phyloP scores from a whole-genome alignment of 768 basidiomycete species.

The Tulasnella sp. region DNA sequence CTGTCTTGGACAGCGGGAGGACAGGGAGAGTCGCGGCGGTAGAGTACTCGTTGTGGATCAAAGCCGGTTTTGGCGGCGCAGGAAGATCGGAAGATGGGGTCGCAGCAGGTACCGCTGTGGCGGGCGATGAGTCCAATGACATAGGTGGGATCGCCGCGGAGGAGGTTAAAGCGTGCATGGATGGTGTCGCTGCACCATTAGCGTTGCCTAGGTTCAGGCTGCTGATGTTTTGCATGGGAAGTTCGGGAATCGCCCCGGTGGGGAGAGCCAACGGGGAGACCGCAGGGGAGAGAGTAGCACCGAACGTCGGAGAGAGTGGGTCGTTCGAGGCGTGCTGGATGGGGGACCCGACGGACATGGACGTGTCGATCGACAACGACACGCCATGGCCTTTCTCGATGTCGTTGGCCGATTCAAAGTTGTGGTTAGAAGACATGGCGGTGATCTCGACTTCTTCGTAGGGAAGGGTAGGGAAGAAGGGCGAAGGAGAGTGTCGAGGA shows the following conservation, averaged over 20 bases:
- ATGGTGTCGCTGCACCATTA: not conserved
- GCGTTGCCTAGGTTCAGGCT: constrained; percentile 6
- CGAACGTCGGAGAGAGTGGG: constrained; percentile 24
- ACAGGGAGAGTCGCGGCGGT: not conserved
- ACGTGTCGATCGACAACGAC: constrained; percentile 1
- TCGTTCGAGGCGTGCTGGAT: constrained; percentile 14
- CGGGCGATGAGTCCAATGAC: not conserved
- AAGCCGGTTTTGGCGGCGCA: not conserved
- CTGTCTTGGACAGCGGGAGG: not conserved
- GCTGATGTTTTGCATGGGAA: constrained; percentile 15
- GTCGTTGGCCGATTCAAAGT: constrained; percentile 22
- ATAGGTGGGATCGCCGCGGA: constrained; percentile 1
- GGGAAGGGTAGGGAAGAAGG: not conserved
- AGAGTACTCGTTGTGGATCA: not conserved
- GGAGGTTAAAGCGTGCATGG: not conserved
- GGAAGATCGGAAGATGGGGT: not conserved
- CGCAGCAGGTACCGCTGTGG: not conserved
- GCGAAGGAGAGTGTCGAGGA: not conserved
- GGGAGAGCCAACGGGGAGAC: not conserved
- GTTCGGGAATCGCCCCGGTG: not conserved
- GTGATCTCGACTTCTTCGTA: constrained; percentile 7
- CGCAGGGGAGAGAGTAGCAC: constrained; percentile 20
- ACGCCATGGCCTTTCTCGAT: constrained; percentile 23
- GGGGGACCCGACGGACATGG: constrained; percentile 13
- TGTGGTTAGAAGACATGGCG: constrained; percentile 13